These are phyloP conservation scores for Eucalyptus curtisii DNA, from an alignment of 345 rosid genomes.

Conservation along the genomic window DNA sequence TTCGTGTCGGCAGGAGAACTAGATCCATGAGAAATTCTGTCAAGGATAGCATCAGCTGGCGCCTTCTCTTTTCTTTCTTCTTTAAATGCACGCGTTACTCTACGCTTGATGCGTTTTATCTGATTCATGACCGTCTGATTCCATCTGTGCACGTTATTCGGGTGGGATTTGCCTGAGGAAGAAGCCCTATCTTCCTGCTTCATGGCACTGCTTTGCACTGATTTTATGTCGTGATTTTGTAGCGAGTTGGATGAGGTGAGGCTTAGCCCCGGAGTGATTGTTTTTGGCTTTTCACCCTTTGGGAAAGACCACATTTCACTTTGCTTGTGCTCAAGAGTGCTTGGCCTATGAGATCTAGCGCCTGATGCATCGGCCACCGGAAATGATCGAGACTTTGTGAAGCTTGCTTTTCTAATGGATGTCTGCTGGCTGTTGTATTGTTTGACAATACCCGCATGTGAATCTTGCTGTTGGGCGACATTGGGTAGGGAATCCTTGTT, in stretches of 20 bases:
- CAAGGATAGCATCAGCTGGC: background rate
- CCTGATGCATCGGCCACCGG: conserved; percentile 32
- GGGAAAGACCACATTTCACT: conserved; percentile 55
- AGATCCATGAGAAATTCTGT: background rate
- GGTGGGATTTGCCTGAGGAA: background rate
- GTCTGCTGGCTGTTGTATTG: conserved; percentile 18
- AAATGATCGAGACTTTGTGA: conserved; percentile 79
- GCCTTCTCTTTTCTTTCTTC: conserved; percentile 17
- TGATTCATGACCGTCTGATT: conserved; percentile 26
- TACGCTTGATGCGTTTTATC: conserved; percentile 45
- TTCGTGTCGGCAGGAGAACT: background rate
- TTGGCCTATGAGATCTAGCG: conserved; percentile 14
- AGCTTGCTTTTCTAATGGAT: conserved; percentile 5
- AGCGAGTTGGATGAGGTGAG: background rate
- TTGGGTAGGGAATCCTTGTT: background rate
- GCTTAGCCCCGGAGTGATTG: background rate
- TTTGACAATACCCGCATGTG: conserved; percentile 10
- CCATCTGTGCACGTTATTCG: conserved; percentile 20
- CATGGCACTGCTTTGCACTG: background rate
- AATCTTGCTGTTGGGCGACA: conserved; percentile 1
- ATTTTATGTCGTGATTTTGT: background rate
- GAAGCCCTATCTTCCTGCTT: background rate
- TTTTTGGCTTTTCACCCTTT: conserved; percentile 7
- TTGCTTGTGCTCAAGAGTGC: conserved; percentile 61
- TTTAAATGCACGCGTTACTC: conserved; percentile 38